Evolutionary conservation across 805 yeast species (phyloP).

Genomic region (Naumovozyma dairenensis): DNA sequence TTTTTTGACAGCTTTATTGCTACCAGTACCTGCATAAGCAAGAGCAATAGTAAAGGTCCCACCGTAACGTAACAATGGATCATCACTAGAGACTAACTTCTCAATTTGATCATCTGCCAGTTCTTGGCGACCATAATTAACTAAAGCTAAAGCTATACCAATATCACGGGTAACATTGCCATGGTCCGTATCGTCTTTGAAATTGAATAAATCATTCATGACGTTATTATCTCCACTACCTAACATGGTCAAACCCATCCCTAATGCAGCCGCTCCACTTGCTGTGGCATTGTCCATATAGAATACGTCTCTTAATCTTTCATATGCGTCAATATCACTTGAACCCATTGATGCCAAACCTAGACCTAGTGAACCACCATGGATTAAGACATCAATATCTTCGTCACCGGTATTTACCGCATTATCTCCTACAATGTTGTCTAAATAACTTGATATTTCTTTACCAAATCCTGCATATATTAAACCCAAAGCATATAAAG

Average conservation of each 20-base stretch:
- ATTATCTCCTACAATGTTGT: slow-evolving; percentile 60
- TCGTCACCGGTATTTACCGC: slow-evolving; percentile 48
- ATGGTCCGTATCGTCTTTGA: slow-evolving; percentile 92
- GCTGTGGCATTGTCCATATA: slow-evolving; percentile 88
- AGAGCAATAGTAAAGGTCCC: slow-evolving; percentile 90
- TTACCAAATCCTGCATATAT: slow-evolving; percentile 94
- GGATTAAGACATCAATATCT: slow-evolving; percentile 74
- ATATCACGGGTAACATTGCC: slow-evolving; percentile 92
- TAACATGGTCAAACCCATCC: slow-evolving; percentile 92
- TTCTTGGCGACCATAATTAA: slow-evolving; percentile 79
- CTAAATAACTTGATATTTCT: slow-evolving; percentile 71
- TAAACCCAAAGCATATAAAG: slow-evolving; percentile 84
- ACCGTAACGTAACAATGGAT: slow-evolving; percentile 83
- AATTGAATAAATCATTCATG: slow-evolving; percentile 69
- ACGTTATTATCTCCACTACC: slow-evolving; percentile 75
- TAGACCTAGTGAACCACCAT: slow-evolving; percentile 91
- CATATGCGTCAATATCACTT: slow-evolving; percentile 62
- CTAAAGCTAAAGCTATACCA: slow-evolving; percentile 78
- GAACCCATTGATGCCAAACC: slow-evolving; percentile 98
- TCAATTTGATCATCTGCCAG: slow-evolving; percentile 63
- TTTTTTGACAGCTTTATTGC: slow-evolving; percentile 75
- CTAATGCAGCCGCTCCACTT: slow-evolving; percentile 92
- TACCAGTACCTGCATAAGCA: slow-evolving; percentile 95
- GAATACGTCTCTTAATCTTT: slow-evolving; percentile 71
- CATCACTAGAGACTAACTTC: slow-evolving; percentile 60